Evolutionary conservation across 2,329 filamentous ascomycete species (phyloP).

Genomic region (Raffaelea deltoideospora): DNA sequence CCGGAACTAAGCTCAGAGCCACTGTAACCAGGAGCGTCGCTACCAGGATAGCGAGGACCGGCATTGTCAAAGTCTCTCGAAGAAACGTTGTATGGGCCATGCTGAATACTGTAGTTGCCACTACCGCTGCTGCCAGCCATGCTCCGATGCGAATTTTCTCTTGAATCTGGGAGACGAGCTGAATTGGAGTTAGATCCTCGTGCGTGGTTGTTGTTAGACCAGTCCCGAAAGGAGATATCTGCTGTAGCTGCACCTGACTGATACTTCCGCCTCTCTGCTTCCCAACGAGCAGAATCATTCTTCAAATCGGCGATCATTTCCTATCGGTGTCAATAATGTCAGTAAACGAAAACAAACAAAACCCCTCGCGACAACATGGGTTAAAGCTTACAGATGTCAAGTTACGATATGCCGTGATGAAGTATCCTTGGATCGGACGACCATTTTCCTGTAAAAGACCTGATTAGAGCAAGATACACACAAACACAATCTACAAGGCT

Average conservation of each 20-base stretch:
- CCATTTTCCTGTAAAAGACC: slow-evolving; percentile 34
- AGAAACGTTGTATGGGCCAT: slow-evolving; percentile 7
- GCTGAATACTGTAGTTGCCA: not conserved
- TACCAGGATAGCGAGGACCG: slow-evolving; percentile 35
- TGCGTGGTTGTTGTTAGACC: slow-evolving; percentile 27
- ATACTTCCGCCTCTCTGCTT: slow-evolving; percentile 42
- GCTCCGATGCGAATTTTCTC: no score
- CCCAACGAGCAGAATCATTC: slow-evolving; percentile 46
- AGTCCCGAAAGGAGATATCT: slow-evolving; percentile 29
- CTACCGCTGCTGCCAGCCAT: slow-evolving; percentile 7
- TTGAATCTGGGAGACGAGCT: slow-evolving; percentile 30
- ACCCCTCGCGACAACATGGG: not conserved
- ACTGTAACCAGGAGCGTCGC: slow-evolving; percentile 32
- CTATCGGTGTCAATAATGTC: slow-evolving; percentile 17
- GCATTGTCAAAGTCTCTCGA: slow-evolving; percentile 17
- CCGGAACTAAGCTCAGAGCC: slow-evolving; percentile 11
- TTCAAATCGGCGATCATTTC: slow-evolving; percentile 50
- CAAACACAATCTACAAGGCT: not conserved
- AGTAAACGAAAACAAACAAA: not conserved
- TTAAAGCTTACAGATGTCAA: slow-evolving; percentile 55
- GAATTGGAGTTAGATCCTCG: slow-evolving; percentile 44
- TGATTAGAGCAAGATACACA: slow-evolving; percentile 1
- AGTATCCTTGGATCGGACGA: slow-evolving; percentile 55
- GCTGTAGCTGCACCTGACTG: slow-evolving; percentile 45
- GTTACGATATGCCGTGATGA: slow-evolving; percentile 66